These are phyloP conservation scores for Posidonia oceanica DNA, from an alignment of 116 monocot species.

Conservation along the genomic window DNA sequence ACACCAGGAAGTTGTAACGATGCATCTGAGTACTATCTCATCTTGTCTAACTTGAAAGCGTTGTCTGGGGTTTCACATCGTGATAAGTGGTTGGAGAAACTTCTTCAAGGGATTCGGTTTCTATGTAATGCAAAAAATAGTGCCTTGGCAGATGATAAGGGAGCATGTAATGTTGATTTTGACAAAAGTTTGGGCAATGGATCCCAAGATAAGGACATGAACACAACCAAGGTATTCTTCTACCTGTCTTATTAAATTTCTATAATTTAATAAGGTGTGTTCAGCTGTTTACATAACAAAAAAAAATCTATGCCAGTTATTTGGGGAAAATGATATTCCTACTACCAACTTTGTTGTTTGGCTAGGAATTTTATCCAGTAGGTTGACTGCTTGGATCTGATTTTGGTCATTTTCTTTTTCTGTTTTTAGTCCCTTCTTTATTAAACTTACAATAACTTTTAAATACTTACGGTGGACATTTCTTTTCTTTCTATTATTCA, in stretches of 20 bases:
- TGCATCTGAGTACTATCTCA: slow-evolving; percentile 26
- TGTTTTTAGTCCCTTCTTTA: too few species aligned
- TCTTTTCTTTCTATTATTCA: neutral
- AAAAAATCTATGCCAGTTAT: too few species aligned
- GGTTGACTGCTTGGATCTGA: too few species aligned
- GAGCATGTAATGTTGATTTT: slow-evolving; percentile 5
- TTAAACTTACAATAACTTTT: too few species aligned
- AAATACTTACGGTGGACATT: neutral
- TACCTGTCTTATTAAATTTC: too few species aligned
- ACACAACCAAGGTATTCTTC: neutral
- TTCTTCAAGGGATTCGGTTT: slow-evolving; percentile 57
- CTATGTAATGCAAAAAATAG: slow-evolving; percentile 37
- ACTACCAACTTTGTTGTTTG: too few species aligned
- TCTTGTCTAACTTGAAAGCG: slow-evolving; percentile 54
- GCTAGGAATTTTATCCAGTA: too few species aligned
- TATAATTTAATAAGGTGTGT: too few species aligned
- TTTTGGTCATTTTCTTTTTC: too few species aligned
- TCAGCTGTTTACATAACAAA: too few species aligned
- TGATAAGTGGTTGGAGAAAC: slow-evolving; percentile 81
- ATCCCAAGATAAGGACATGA: slow-evolving; percentile 15
- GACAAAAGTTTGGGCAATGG: neutral
- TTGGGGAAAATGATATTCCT: too few species aligned
- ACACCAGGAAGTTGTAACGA: slow-evolving; percentile 69
- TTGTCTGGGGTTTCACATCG: slow-evolving; percentile 60
- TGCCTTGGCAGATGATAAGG: slow-evolving; percentile 12